A percentile compares a stretch with the other conserved stretches of the same genome.
Conservation (phyloP, 208 protist genomes). For the Crithidia sp. region DNA sequence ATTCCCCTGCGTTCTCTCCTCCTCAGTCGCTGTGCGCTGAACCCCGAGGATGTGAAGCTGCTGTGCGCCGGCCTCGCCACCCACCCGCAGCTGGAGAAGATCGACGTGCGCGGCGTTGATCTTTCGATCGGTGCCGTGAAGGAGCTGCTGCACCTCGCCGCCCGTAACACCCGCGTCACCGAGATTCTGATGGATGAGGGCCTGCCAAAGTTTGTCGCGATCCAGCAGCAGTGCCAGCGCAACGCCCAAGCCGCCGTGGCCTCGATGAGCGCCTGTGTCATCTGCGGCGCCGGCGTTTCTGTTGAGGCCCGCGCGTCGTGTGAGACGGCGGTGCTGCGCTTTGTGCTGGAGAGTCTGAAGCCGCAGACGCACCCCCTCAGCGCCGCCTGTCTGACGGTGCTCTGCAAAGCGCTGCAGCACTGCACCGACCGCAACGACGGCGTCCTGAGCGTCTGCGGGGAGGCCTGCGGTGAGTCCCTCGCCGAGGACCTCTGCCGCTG, state of each 20-base stretch:
- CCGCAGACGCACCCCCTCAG: conserved; percentile 23
- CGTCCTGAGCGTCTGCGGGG: conserved; percentile 68
- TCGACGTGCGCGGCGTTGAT: conserved; percentile 75
- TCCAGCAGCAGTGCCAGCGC: conserved; percentile 70
- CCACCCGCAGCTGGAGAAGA: conserved; percentile 68
- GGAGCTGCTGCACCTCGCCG: conserved; percentile 59
- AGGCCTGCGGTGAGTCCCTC: conserved; percentile 51
- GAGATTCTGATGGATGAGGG: conserved; percentile 64
- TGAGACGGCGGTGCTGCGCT: conserved; percentile 26
- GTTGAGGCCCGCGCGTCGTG: conserved; percentile 14
- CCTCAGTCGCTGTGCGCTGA: conserved; percentile 56
- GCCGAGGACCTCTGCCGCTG: conserved; percentile 49
- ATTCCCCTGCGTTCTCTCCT: conserved; percentile 55
- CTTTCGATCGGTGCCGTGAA: conserved; percentile 59
- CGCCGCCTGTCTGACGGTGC: conserved; percentile 43
- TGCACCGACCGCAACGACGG: conserved; percentile 61
- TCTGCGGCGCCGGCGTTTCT: conserved; percentile 42
- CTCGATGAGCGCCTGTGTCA: conserved; percentile 48
- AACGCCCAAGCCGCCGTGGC: conserved; percentile 45
- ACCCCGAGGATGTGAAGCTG: conserved; percentile 49
- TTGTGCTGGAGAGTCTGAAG: conserved; percentile 25
- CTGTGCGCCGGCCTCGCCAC: conserved; percentile 54
- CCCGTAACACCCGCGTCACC: conserved; percentile 58
- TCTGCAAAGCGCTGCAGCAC: conserved; percentile 57
- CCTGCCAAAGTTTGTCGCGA: conserved; percentile 67